phyloP scores from a whole-genome alignment of 1,139 yeast genomes.

The Scheffersomyces stambukii region DNA sequence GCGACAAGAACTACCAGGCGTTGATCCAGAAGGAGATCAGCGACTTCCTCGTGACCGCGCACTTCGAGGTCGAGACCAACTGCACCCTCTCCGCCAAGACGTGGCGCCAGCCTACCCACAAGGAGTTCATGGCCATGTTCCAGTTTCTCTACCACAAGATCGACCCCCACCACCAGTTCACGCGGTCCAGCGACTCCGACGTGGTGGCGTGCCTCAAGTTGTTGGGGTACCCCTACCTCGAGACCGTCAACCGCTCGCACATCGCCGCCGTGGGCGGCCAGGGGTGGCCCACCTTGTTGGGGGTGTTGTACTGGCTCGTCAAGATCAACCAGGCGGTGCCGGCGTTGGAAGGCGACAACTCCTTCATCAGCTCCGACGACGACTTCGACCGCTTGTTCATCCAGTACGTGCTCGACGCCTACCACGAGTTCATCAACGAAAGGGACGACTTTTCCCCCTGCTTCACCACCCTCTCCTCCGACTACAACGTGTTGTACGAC shows the following conservation, averaged over 20 bases:
- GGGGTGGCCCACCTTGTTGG: constrained; percentile 82
- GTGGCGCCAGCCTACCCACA: constrained; percentile 78
- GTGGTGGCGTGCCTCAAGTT: constrained; percentile 63
- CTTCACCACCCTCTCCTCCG: constrained; percentile 52
- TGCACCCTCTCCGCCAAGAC: constrained; percentile 66
- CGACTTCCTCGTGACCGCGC: constrained; percentile 57
- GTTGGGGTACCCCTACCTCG: constrained; percentile 76
- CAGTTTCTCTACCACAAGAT: constrained; percentile 72
- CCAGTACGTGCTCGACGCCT: constrained; percentile 62
- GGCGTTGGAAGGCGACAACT: constrained; percentile 19
- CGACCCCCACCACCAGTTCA: constrained; percentile 76
- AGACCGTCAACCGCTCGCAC: constrained; percentile 75
- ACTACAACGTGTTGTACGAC: constrained; percentile 40
- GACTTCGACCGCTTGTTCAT: constrained; percentile 59
- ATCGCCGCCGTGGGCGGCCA: constrained; percentile 91
- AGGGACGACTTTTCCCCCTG: constrained; percentile 59
- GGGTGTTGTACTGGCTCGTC: constrained; percentile 78
- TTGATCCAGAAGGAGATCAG: constrained; percentile 62
- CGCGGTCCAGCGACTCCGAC: constrained; percentile 64
- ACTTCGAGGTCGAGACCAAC: constrained; percentile 71
- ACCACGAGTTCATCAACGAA: constrained; percentile 60
- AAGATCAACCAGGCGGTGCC: constrained; percentile 50
- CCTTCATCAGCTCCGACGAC: constrained; percentile 28
- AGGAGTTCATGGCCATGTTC: constrained; percentile 74
- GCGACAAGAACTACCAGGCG: constrained; percentile 66